Evolutionary conservation across 345 rosid genomes (phyloP), one percentile per base, ranked within the genome.

Genomic region (Pugionium cornutum): DNA sequence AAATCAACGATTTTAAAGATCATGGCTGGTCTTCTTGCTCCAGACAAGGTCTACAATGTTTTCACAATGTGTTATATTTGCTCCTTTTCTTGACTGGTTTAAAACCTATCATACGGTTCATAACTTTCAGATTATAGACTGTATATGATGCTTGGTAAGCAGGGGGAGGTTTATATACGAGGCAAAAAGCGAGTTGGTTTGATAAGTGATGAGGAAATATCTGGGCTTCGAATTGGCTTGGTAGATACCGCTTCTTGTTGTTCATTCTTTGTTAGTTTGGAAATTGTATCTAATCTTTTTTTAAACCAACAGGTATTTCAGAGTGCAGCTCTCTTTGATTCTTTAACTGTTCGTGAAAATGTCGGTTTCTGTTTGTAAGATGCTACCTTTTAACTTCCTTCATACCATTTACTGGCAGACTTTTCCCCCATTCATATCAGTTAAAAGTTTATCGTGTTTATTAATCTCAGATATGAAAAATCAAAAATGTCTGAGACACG

Each of bases 1-100:
- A 92, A 92, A 78, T 92, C 96, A 42, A 92, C 98, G 0, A 72
- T 89, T 81, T 81, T 92, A 62, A 92, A 87, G 85, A 85, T 92
- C 66, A 84, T 92, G 9, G 92, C 96, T 27, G 98, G 98, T 66
- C 98, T 92, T 79, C 96, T 92, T 78, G 89, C 95, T 61, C 98
- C 96, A 44, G 98, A 92, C 83, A 80, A 84, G 90, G 98, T 84
- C 46, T 58, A 49, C 30, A 30, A 42, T 4, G 10, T 9, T 40
- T 9, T 8, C 44, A 40, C 18, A n/a, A 10, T 42, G 18, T 42
- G 46, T 42, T 18, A 7, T 42, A 10, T 42, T 42, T 9, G 18
- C 2, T n/a, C 18, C 6, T 42, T 42, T 9, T 42, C 18, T 42
- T 10, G 46, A 10, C 18, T 37, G 7, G 9, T 37, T 37, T 37